Percentiles rank a stretch among this genome's conserved stretches.
Conservation (phyloP, 2,329 filamentous ascomycete genomes). For the Conoideocrella luteorostrata region DNA sequence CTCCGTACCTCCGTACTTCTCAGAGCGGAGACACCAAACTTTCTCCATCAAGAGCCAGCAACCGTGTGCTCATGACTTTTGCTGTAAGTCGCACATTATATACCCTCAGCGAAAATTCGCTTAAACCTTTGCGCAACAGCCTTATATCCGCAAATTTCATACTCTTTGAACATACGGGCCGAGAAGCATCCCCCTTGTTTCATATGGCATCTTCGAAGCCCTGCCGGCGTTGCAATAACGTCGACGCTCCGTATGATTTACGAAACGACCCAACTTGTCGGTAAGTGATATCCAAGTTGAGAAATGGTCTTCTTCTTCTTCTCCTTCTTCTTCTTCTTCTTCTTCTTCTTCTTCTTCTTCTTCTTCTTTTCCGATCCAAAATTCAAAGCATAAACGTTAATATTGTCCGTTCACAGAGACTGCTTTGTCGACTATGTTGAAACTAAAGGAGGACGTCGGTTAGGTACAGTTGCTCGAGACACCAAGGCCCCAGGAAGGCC, state of each 20-base stretch:
- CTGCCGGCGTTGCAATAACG: conserved; percentile 27
- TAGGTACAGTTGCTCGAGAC: conserved; percentile 45
- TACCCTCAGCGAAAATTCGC: no score
- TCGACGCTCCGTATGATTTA: conserved; percentile 22
- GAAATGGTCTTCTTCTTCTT: not conserved
- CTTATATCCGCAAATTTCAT: no score
- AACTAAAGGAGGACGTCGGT: conserved; percentile 72
- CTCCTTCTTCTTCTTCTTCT: not conserved
- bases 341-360: no score
- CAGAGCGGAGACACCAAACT: not conserved
- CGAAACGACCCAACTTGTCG: conserved; percentile 26
- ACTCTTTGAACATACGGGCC: no score
- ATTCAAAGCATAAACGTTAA: not conserved
- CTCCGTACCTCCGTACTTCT: no score
- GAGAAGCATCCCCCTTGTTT: not conserved
- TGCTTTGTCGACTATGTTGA: conserved; percentile 77
- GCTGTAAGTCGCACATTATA: no score
- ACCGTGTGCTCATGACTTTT: no score
- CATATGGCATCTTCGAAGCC: conserved; percentile 6
- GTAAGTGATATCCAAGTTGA: conserved; percentile 15
- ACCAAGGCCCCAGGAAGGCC: conserved; percentile 30
- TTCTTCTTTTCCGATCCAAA: not conserved
- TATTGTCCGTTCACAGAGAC: conserved; percentile 18
- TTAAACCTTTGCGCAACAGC: no score
- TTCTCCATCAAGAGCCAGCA: not conserved